A percentile compares a stretch with the other conserved stretches of the same genome.
Evolutionary conservation across 306 rosid genomes (phyloP).

Genomic region (Rosa multiflora): DNA sequence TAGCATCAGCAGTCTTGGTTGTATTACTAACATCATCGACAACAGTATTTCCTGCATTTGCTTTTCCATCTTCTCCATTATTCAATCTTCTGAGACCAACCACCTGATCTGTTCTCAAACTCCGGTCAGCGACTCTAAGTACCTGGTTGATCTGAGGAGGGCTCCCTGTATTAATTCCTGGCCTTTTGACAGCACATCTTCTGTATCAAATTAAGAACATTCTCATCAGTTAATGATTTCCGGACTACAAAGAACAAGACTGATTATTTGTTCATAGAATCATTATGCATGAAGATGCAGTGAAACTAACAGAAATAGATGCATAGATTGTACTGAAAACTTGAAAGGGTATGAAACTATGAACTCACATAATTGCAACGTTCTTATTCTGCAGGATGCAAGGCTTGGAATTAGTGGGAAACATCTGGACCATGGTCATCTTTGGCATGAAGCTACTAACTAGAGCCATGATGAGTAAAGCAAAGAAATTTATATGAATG

Average conservation of each 20-base stretch:
- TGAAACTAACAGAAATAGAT: too few relatives aligned
- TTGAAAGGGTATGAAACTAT: background rate
- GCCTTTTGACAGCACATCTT: conserved; percentile 7
- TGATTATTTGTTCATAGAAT: background rate
- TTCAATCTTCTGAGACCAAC: background rate
- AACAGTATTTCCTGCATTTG: background rate
- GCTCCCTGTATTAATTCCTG: background rate
- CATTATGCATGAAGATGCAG: background rate
- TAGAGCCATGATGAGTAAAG: background rate
- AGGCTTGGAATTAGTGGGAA: conserved; percentile 1
- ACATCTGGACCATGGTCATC: background rate
- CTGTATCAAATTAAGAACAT: background rate
- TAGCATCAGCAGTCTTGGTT: conserved; percentile 6
- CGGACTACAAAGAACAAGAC: background rate
- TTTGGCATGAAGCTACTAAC: conserved; percentile 4
- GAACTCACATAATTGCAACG: background rate
- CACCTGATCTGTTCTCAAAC: conserved; percentile 1
- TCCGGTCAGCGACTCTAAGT: background rate
- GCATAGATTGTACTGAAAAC: background rate
- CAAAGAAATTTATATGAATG: too few relatives aligned
- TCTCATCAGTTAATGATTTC: background rate
- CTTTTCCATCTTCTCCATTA: conserved; percentile 1
- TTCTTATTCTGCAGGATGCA: conserved; percentile 8
- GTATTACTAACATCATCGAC: conserved; percentile 3
- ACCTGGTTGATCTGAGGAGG: conserved; percentile 7